Conservation (phyloP, 2,329 filamentous ascomycete species). For the Aureobasidium uvarum region DNA sequence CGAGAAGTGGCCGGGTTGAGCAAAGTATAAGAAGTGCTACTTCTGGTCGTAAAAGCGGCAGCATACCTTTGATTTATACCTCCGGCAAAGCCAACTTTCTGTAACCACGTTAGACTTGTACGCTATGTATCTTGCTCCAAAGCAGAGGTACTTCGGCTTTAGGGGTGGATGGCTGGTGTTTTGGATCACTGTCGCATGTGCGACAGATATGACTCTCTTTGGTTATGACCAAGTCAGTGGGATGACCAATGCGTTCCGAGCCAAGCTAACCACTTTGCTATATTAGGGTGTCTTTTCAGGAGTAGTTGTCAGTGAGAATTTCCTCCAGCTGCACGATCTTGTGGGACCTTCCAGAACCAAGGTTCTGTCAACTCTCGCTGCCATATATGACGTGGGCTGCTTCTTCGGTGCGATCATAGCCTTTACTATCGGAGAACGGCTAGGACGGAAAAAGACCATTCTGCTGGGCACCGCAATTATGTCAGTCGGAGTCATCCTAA, state of each 20-base stretch:
- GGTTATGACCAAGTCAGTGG: constrained; percentile 31
- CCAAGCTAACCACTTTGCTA: constrained; percentile 40
- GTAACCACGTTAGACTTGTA: neutral
- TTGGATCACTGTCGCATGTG: constrained; percentile 41
- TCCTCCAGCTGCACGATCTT: constrained; percentile 51
- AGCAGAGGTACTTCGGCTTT: constrained; percentile 52
- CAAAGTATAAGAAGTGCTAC: neutral
- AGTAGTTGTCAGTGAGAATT: constrained; percentile 55
- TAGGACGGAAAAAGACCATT: constrained; percentile 51
- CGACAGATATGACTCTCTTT: constrained; percentile 52
- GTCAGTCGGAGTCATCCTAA: constrained; percentile 50
- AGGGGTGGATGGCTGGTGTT: constrained; percentile 58
- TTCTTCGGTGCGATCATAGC: constrained; percentile 56
- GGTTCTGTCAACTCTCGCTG: constrained; percentile 49
- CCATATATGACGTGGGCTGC: constrained; percentile 60
- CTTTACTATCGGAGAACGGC: constrained; percentile 50
- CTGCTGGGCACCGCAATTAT: constrained; percentile 51
- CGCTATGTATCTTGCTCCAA: neutral
- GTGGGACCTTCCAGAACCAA: constrained; percentile 38
- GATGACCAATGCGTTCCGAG: neutral
- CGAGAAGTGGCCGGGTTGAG: neutral
- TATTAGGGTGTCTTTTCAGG: constrained; percentile 53
- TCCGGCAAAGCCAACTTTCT: neutral
- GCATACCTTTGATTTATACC: neutral
- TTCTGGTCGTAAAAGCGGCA: neutral